Evolutionary conservation across 176 grass and related monocot species (phyloP).

Genomic region (Rhynchospora breviuscula): DNA sequence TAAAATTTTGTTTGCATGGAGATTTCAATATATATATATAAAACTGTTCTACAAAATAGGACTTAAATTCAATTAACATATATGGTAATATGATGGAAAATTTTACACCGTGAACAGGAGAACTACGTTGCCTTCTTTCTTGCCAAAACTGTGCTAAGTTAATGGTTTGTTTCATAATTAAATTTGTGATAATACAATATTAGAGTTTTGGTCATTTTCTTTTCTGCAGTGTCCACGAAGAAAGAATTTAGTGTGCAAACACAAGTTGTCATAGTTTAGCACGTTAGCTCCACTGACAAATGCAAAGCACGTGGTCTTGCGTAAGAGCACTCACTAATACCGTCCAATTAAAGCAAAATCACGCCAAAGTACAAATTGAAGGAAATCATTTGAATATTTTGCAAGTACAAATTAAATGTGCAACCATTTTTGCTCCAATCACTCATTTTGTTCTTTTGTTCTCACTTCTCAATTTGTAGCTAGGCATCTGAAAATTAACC

Average conservation of each 20-base stretch:
- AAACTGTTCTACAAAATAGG: background rate
- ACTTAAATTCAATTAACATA: background rate
- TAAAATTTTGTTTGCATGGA: too few relatives aligned
- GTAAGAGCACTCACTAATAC: background rate
- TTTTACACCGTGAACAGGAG: background rate
- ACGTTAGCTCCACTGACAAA: background rate
- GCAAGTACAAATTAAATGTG: background rate
- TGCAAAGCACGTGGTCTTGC: background rate
- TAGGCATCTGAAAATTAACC: background rate
- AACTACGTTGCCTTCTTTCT: background rate
- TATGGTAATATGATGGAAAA: background rate
- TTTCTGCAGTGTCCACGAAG: background rate
- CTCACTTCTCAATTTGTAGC: constrained; percentile 7
- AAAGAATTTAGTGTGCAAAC: background rate
- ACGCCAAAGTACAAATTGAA: background rate
- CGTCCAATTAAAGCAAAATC: background rate
- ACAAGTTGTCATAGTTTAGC: background rate
- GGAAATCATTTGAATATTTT: background rate
- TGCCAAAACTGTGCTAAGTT: background rate
- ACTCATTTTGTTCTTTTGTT: constrained; percentile 16
- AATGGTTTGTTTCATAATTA: background rate
- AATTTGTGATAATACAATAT: background rate
- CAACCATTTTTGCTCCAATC: background rate
- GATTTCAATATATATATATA: too few relatives aligned
- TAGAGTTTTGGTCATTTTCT: background rate